Base-by-base conservation (phyloP, 148 eudicot species). In the Rhododendron mucronatum region DNA sequence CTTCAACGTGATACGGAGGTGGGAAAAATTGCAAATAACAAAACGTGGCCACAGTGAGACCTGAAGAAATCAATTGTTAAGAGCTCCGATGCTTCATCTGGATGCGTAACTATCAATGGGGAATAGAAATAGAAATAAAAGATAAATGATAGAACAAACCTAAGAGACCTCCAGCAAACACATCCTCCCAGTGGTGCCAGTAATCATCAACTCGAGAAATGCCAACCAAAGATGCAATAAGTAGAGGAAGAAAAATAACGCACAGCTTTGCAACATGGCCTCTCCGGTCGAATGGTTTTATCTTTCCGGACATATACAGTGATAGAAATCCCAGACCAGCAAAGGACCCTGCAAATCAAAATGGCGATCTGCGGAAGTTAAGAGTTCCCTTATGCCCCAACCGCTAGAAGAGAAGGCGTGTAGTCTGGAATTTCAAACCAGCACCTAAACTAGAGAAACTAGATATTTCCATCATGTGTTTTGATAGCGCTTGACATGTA, bases 101-200 rank as follows among this genome's bases (percentile, higher is more conserved):
- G 2, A 35, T 18, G 80, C 4, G 7, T 45, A 28, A 15, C 21
- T 55, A 85, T n/a, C 35, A 79, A 16, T 13, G 13, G 57, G 13
- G 45, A 41, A 82, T 59, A 44, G 39, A 45, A 39, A 82, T 57
- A 41, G 37, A 45, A 55, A 7, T 83, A 44, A 26, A 7, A 77
- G 21, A 35, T 10, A 16, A 59, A 55, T 28, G 61, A 33, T 10
- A 37, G 39, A 78, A 81, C 88, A 44, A 82, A 91, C 93, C 93
- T 89, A 91, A 18, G 55, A 91, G 83, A 84, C 90, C 90, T 48
- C 90, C 93, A 59, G 91, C 91, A 75, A 91, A 87, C 47, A 91
- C 93, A 84, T 91, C 93, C 80, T 89, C 87, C 92, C 92, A 91
- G 63, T 91, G 92, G 87, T 91, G 93, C 91, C 90, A 67, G 82